Evolutionary conservation across 208 protist genomes (phyloP), one percentile per base, ranked within the genome.

Genomic region (Trypanosoma mega): DNA sequence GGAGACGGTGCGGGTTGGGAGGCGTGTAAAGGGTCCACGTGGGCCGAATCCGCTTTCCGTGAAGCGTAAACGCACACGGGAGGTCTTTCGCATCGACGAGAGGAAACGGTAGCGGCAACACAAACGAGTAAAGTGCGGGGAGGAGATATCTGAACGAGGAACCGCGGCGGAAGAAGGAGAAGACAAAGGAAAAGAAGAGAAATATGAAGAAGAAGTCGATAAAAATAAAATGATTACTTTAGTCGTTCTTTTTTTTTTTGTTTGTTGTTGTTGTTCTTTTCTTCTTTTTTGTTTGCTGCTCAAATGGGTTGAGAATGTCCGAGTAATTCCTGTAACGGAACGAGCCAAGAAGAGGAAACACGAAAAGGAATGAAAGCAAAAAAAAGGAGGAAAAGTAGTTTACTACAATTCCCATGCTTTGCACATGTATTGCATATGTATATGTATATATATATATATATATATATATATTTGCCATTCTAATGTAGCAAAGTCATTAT

Each of bases 11-110:
- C n/a, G n/a, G n/a, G n/a, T n/a, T n/a, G n/a, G n/a, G n/a, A n/a
- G n/a, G 16, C 16, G 27, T 12, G 55, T 21, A 23, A 52, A 57
- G 34, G 18, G 39, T 3, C 24, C 18, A 37, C 24, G 33, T 43
- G 43, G 51, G 16, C 80, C 74, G 33, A 93, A 93, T 47, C 87
- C 87, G n/a, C 78, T 93, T 39, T 86, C 87, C 0, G 75, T 87
- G 64, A 90, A 91, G 55, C 90, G 89, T 57, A 90, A 87, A 51
- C 72, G 79, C 24, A 75, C 74, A 29, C 78, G 80, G 4, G 80
- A 91, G 50, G 68, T 79, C 3, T 86, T 93, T 53, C 80, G 87
- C 1, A 73, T 78, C 23, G 50, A 71, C 6, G 29, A 36, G 11
- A 47, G 23, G 53, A n/a, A 48, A 46, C n/a, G n/a, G n/a, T n/a